These are phyloP conservation scores for Neonectria faginata DNA, from an alignment of 2,329 filamentous ascomycete genomes.

Conservation along the genomic window DNA sequence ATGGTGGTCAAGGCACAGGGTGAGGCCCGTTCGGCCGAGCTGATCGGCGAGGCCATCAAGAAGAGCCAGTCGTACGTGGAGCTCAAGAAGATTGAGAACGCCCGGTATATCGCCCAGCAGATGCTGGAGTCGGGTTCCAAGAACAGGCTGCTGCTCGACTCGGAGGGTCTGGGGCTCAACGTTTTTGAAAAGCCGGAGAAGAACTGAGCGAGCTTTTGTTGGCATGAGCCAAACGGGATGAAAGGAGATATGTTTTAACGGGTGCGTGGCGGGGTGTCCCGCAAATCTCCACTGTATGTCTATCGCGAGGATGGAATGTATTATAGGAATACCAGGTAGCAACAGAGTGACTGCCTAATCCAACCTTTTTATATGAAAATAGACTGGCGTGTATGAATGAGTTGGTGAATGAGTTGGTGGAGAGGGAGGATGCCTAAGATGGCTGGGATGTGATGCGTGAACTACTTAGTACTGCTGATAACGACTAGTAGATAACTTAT, in stretches of 20 bases:
- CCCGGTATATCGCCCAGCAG: slow-evolving; percentile 86
- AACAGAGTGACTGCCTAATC: slow-evolving; percentile 40
- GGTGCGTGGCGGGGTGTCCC: slow-evolving; percentile 31
- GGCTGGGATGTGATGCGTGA: not conserved
- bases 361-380: slow-evolving; percentile 30
- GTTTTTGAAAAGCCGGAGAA: slow-evolving; percentile 70
- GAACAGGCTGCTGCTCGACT: slow-evolving; percentile 95
- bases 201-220: slow-evolving; percentile 46
- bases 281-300: slow-evolving; percentile 63
- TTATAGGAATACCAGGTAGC: slow-evolving; percentile 46
- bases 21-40: slow-evolving; percentile 96
- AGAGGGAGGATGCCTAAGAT: slow-evolving; percentile 1
- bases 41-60: slow-evolving; percentile 99
- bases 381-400: not conserved
- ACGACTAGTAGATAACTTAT: not conserved
- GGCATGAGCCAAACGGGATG: not conserved
- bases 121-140: slow-evolving; percentile 86
- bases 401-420: not conserved
- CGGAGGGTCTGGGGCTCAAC: slow-evolving; percentile 91
- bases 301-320: slow-evolving; percentile 46
- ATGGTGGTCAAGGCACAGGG: slow-evolving; percentile 98
- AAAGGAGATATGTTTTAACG: slow-evolving; percentile 21
- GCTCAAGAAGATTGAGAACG: slow-evolving; percentile 98
- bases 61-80: slow-evolving; percentile 98
- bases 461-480: not conserved